Evolutionary conservation across 2,329 filamentous ascomycete genomes (phyloP), one percentile per base, ranked within the genome.

Genomic region (Beauveria brongniartii): DNA sequence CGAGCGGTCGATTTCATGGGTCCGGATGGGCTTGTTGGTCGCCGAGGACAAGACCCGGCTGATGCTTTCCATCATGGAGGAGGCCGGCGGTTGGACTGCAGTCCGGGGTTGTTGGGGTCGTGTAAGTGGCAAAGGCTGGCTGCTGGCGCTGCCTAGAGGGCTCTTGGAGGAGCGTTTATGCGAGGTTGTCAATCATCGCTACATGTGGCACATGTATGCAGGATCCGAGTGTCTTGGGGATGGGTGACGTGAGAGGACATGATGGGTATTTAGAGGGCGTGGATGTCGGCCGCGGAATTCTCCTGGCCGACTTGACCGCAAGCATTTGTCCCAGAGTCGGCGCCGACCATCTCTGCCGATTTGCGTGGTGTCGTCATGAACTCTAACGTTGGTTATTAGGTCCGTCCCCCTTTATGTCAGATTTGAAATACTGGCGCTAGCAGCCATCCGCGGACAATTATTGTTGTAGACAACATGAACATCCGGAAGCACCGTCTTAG

Each of bases 11-110:
- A 68, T 65, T 14, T 76, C 63, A 26, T 70, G 65, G 41, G 75
- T 76, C 37, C 78, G 72, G 65, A 81, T 82, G 6, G 80, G 80
- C 66, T 82, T 83, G 62, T 79, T 80, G 55, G 75, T 73, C n/a
- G 79, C 75, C 48, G 73, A 71, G n/a, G 80, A 82, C 3, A 82
- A 69, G 9, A 82, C 70, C 20, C 78, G 74, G 61, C 73, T 71
- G 24, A 81, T 67, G 22, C 62, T 55, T 20, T 73, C 68, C 77
- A 80, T 80, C 47, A 18, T 67, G 50, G n/a, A 16, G n/a, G 10
- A 5, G 26, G 18, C n/a, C n/a, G 6, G 14, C 12, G 9, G 12
- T 18, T 10, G 55, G 44, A 26, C 41, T 8, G 41, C 24, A 34
- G 40, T 44, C 52, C 43, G 5, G 48, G 28, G 5, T 34, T 50